phyloP scores from a whole-genome alignment of 257 asterid species.

The Osmanthus fragrans region DNA sequence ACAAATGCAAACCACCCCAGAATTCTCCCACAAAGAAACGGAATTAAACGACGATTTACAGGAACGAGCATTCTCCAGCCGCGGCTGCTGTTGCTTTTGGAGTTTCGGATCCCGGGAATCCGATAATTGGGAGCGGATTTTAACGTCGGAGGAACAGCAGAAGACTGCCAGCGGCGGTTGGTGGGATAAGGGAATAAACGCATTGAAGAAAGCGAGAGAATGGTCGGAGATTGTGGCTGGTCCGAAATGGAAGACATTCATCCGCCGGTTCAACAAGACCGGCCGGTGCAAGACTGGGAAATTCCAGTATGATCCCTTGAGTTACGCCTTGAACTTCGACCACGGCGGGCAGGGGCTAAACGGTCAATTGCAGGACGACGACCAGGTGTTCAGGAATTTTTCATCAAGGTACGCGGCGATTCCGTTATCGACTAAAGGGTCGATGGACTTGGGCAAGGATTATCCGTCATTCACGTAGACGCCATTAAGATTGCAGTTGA shows the following conservation, averaged over 20 bases:
- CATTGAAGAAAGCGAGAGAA: constrained; percentile 61
- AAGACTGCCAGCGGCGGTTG: constrained; percentile 21
- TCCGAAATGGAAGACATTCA: constrained; percentile 93
- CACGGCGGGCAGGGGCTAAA: constrained; percentile 50
- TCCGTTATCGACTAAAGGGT: constrained; percentile 32
- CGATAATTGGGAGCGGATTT: constrained; percentile 62
- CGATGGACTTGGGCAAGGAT: constrained; percentile 37
- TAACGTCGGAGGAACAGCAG: constrained; percentile 44
- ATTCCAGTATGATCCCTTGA: constrained; percentile 65
- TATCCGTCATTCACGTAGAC: constrained; percentile 25
- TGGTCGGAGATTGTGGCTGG: constrained; percentile 92
- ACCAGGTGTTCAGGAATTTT: constrained; percentile 45
- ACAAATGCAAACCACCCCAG: constrained; percentile 33
- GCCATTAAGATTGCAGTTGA: not conserved
- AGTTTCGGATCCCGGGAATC: constrained; percentile 31
- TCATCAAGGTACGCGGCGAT: constrained; percentile 56
- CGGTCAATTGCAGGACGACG: constrained; percentile 40
- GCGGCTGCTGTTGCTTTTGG: constrained; percentile 65
- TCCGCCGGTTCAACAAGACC: constrained; percentile 62
- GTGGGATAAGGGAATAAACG: constrained; percentile 46
- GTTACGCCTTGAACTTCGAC: constrained; percentile 79
- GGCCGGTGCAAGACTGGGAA: constrained; percentile 37
- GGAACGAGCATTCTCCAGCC: constrained; percentile 38
- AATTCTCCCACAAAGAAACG: constrained; percentile 21
- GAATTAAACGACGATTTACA: constrained; percentile 35